A percentile compares a stretch with the other conserved stretches of the same genome.
Evolutionary conservation across 371 early-diverging fungal genomes (phyloP).

Genomic region (Dinochytrium kinnereticum): DNA sequence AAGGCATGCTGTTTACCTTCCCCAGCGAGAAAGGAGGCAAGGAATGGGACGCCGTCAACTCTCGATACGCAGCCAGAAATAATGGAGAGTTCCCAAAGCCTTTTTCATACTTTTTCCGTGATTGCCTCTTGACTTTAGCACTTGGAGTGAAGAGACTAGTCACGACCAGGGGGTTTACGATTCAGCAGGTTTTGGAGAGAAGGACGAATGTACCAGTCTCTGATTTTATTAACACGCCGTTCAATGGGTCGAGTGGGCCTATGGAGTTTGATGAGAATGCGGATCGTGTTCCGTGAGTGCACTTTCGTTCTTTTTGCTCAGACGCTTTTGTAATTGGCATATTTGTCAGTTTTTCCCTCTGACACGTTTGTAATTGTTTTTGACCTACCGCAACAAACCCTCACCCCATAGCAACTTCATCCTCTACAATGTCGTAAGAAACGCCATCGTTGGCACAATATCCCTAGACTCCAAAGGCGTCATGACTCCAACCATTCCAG

Average conservation of each 20-base stretch:
- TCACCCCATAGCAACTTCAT: slow-evolving; percentile 2
- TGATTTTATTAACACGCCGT: neutral
- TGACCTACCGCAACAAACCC: too few relatives aligned
- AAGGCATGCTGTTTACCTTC: slow-evolving; percentile 3
- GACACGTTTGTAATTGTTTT: too few relatives aligned
- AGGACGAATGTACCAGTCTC: neutral
- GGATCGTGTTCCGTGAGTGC: too few relatives aligned
- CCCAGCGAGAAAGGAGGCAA: neutral
- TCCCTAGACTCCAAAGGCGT: too few relatives aligned
- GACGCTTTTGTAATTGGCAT: too few relatives aligned
- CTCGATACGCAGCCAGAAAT: neutral
- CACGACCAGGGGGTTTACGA: neutral
- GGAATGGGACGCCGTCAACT: neutral
- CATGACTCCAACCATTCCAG: neutral
- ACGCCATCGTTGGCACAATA: neutral
- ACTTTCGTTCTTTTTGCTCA: too few relatives aligned
- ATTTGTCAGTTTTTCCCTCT: too few relatives aligned
- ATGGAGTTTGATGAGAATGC: slow-evolving; percentile 3
- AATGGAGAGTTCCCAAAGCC: neutral
- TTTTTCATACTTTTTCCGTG: slow-evolving; percentile 1
- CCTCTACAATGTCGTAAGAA: neutral
- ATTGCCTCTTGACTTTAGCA: neutral
- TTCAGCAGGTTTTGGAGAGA: neutral
- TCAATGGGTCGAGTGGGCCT: neutral
- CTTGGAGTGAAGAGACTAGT: neutral